Base-by-base conservation (phyloP, 2,329 filamentous ascomycete species). In the Trichoderma sp. region DNA sequence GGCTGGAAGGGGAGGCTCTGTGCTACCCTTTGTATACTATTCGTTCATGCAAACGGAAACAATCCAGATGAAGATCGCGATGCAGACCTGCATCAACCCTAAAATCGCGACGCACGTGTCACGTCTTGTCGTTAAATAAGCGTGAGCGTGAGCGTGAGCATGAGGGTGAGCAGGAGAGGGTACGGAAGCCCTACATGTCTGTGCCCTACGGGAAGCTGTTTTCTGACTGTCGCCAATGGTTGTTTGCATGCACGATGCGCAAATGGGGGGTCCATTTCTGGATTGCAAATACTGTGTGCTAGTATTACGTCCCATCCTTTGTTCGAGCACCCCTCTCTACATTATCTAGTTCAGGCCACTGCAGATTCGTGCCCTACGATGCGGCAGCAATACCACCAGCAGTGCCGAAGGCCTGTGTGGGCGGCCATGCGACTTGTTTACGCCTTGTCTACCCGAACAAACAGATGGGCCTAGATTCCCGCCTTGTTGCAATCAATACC, bases 331-430 rank as follows among this genome's bases (percentile, higher is more conserved):
- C 73, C 64, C 74, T 36, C 72, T 72, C 69, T 53, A n/a, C 15
- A 26, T n/a, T 21, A 26, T 36, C 30, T 43, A 70, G 72, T 73
- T 75, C 74, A 72, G 73, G 71, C 72, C 70, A 65, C 70, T 65
- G 71, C 56, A 47, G 51, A 70, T 74, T 72, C 65, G 58, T 73
- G 71, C 73, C 71, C 72, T 73, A 70, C 58, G 60, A 67, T 62
- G 64, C 36, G 34, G 71, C 71, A 66, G 65, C 73, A 56, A 32
- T 34, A 63, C 62, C 63, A 67, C 61, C 65, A 60, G 18, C 68
- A 71, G 24, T 60, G 39, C 66, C 15, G n/a, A 39, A 39, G 58
- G 39, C 57, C 58, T 56, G 24, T 30, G 21, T 15, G 67, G 32
- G 28, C 26, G 57, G 60, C 39, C 30, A 36, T n/a, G 24, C 24